Evolutionary conservation across 2,329 filamentous ascomycete species (phyloP).

Genomic region (Penicillium oxalicum): DNA sequence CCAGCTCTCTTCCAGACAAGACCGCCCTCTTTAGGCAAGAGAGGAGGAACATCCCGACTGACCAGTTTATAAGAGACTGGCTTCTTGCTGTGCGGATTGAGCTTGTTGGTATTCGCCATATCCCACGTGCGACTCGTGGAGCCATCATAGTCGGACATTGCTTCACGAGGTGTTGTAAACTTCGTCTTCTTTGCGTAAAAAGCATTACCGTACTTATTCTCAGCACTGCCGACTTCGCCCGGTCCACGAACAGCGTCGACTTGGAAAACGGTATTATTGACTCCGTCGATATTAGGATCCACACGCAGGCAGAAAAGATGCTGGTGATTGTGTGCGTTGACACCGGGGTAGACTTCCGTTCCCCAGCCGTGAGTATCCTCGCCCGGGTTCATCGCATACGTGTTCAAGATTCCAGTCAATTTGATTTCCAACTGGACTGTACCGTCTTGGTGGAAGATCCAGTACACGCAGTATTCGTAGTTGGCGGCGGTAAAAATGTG

Average conservation of each 20-base stretch:
- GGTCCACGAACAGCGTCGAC: conserved; percentile 67
- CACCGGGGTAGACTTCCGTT: conserved; percentile 82
- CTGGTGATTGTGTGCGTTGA: conserved; percentile 94
- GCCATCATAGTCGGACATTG: conserved; percentile 75
- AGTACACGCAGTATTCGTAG: conserved; percentile 86
- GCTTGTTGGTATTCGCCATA: conserved; percentile 73
- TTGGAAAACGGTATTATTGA: conserved; percentile 78
- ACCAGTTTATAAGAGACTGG: conserved; percentile 84
- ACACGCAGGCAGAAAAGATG: conserved; percentile 88
- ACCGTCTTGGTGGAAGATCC: conserved; percentile 88
- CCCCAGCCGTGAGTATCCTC: conserved; percentile 85
- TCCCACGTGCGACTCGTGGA: conserved; percentile 80
- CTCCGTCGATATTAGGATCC: conserved; percentile 80
- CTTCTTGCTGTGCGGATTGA: conserved; percentile 83
- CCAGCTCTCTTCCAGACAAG: conserved; percentile 86
- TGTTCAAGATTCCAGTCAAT: conserved; percentile 88
- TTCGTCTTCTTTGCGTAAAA: conserved; percentile 83
- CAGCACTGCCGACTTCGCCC: conserved; percentile 68
- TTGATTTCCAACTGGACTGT: conserved; percentile 89
- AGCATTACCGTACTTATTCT: conserved; percentile 86
- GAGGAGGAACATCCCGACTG: conserved; percentile 69
- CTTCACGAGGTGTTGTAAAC: conserved; percentile 62
- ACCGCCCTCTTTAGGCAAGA: conserved; percentile 74
- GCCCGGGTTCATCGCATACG: conserved; percentile 71
- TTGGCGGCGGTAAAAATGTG: conserved; percentile 94